Conservation (phyloP, 139 green algal species). For the Micractinium conductrix region DNA sequence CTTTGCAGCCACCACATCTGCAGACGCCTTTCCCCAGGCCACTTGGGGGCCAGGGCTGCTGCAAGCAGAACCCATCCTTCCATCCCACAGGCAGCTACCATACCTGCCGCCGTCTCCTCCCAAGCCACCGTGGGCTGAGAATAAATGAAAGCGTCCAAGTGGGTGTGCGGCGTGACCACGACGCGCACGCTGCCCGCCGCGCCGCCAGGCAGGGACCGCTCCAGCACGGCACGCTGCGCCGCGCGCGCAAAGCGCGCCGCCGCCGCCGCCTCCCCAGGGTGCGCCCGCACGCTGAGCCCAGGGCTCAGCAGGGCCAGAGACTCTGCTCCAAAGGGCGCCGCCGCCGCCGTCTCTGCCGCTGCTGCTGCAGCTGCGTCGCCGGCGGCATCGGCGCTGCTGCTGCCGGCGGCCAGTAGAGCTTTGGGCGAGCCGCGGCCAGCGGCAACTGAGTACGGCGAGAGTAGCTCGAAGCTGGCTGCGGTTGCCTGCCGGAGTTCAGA, state of each 20-base stretch:
- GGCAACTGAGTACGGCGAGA: slow-evolving; percentile 13
- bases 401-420: not conserved
- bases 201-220: not conserved
- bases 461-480: slow-evolving; percentile 5
- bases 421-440: slow-evolving; percentile 4
- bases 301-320: not conserved
- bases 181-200: not conserved
- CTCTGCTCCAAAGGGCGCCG: slow-evolving; percentile 10
- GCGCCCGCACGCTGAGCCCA: not conserved
- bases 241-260: slow-evolving; percentile 24
- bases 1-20: too few relatives aligned
- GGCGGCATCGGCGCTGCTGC: too few relatives aligned
- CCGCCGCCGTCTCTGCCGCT: not conserved
- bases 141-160: slow-evolving; percentile 30
- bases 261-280: slow-evolving; percentile 22
- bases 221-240: slow-evolving; percentile 22
- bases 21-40: too few relatives aligned
- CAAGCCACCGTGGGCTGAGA: slow-evolving; percentile 17
- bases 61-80: too few relatives aligned
- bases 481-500: not conserved
- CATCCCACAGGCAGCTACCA: too few relatives aligned
- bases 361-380: not conserved
- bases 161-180: slow-evolving; percentile 16
- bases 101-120: too few relatives aligned
- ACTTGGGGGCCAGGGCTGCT: too few relatives aligned